A percentile compares a stretch with the other conserved stretches of the same genome.
Evolutionary conservation across 2,329 filamentous ascomycete genomes (phyloP).

Genomic region (Aspergillus sp.): DNA sequence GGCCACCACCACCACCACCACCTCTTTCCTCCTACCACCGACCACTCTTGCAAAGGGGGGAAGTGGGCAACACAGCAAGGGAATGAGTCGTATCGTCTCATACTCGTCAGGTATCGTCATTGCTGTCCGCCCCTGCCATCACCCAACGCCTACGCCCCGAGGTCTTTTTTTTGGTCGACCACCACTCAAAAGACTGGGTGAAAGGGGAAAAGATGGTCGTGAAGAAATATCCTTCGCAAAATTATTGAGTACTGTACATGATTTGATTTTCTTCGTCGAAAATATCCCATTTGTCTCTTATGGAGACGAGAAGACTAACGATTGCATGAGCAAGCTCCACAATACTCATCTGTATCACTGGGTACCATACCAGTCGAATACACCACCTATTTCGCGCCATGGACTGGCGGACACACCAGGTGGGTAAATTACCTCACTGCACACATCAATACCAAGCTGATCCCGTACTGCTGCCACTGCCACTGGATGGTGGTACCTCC

Average conservation of each 20-base stretch:
- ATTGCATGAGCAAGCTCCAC: too few species aligned
- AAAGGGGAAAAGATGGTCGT: too few species aligned
- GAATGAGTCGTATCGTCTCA: constrained; percentile 21
- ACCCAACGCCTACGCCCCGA: neutral
- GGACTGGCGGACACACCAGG: neutral
- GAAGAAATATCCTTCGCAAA: too few species aligned
- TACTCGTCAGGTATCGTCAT: neutral
- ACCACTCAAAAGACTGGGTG: too few species aligned
- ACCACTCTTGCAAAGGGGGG: constrained; percentile 17
- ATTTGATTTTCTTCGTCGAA: too few species aligned
- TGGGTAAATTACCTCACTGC: constrained; percentile 3
- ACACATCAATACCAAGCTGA: neutral
- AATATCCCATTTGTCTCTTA: too few species aligned
- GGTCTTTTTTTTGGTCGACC: neutral
- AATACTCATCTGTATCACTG: too few species aligned
- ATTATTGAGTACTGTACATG: too few species aligned
- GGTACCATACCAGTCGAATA: too few species aligned
- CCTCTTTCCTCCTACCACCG: neutral
- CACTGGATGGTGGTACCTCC: neutral
- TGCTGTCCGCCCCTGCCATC: neutral
- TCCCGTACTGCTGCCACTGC: neutral
- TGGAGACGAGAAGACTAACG: too few species aligned
- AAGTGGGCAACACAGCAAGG: constrained; percentile 27
- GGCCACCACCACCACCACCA: constrained; percentile 17
- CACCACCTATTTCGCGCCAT: too few species aligned